Base-by-base conservation (phyloP, 208 protist genomes). In the Leptomonas seymouri region DNA sequence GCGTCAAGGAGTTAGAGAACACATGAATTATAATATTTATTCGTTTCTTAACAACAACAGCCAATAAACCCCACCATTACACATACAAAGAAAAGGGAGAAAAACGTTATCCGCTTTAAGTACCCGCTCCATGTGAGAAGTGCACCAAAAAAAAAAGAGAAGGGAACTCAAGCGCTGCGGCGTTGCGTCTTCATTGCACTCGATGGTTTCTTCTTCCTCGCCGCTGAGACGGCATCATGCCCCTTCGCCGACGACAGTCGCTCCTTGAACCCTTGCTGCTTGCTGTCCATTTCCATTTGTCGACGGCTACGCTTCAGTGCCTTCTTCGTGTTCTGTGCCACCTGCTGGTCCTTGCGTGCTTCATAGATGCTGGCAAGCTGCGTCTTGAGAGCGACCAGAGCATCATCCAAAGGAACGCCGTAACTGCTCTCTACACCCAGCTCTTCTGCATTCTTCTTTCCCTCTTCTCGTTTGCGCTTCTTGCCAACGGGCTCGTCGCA, bases 241-340 rank as follows among this genome's bases (percentile, higher is more conserved):
- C 67, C 30, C n/a, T 65, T 2, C 27, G 23, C 14, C 45, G 45
- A 65, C 30, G 45, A 65, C 59, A 27, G 23, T 4, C 59, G 59
- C 0, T 45, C 31, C 11, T 30, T 45, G 53, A 41, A 46, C 45
- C 48, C 39, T 30, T 20, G 49, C 34, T 20, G 56, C 30, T 76
- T 76, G 30, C 59, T 64, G 21, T 68, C 72, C 64, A 50, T 44
- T 30, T 71, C 67, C 75, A 85, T 85, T 49, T 78, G 62, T 3
- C 76, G 80, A 25, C 71, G 74, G 54, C 65, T 81, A 46, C 80
- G 80, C 71, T 79, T 78, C 59, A 79, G 34, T 6, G 34, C 62
- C 63, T 76, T 81, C 49, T 76, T 74, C 5, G 76, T 57, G 50
- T 65, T 78, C n/a, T 63, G 75, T 45, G 51, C 70, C 42, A 81